Evolutionary conservation across 169 alveolate genomes (phyloP), one percentile per base, ranked within the genome.

Genomic region (Cyclospora cayetanensis): DNA sequence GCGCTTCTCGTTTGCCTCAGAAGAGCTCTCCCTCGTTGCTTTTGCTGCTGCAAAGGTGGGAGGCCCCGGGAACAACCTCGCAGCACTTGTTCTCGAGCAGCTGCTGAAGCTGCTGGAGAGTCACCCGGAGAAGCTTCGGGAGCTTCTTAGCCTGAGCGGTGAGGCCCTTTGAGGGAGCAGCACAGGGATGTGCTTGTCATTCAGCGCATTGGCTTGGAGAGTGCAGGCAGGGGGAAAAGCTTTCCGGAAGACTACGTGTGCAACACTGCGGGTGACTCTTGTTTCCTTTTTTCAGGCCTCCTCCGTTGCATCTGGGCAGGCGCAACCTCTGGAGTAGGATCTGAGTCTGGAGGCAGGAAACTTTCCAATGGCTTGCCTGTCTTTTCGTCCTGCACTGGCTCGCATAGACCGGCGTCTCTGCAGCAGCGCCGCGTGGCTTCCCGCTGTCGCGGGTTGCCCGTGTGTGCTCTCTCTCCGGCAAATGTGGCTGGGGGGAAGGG

Each of bases 301-400:
- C 29, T 60, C 37, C 72, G 72, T 25, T 60, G 72, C 25, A 60
- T 60, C n/a, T 60, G 72, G 72, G 72, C 72, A n/a, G 72, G 35
- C 31, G 72, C 72, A 60, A 20, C 72, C 35, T 18, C 35, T n/a
- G 72, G 72, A n/a, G 72, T 60, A n/a, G 25, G 72, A 7, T n/a
- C n/a, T n/a, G n/a, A n/a, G n/a, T n/a, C n/a, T n/a, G n/a, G n/a
- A n/a, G n/a, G n/a, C n/a, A n/a, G n/a, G n/a, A n/a, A n/a, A n/a
- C n/a, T n/a, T n/a, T n/a, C n/a, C n/a, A n/a, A n/a, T n/a, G n/a
- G n/a, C n/a, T n/a, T n/a, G n/a, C n/a, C n/a, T n/a, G n/a, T n/a
- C n/a, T n/a, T n/a, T n/a, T n/a, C n/a, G n/a, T n/a, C n/a, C n/a
- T n/a, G n/a, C n/a, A n/a, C n/a, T n/a, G n/a, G n/a, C n/a, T n/a